phyloP scores from a whole-genome alignment of 305 asterid species.

The Salvia sclarea region DNA sequence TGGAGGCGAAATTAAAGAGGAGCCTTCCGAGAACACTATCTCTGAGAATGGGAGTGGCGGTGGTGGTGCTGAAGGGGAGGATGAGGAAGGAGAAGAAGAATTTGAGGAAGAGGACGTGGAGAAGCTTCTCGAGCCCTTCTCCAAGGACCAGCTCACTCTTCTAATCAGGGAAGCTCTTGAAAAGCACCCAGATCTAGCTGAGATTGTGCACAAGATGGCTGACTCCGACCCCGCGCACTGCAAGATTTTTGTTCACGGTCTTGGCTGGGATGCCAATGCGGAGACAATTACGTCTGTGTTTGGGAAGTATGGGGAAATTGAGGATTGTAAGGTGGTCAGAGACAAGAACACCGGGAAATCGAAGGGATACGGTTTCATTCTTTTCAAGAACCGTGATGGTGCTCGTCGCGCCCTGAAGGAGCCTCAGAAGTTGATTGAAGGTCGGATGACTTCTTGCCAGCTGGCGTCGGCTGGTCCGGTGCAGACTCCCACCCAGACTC shows the following conservation, averaged over 20 bases:
- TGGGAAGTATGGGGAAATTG: conserved; percentile 51
- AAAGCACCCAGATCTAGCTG: conserved; percentile 60
- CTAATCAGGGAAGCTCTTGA: conserved; percentile 64
- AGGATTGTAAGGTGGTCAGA: conserved; percentile 53
- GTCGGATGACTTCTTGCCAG: conserved; percentile 55
- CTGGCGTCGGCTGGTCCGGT: conserved; percentile 63
- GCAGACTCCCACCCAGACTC: conserved; percentile 43
- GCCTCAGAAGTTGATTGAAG: conserved; percentile 56
- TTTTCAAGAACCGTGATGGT: conserved; percentile 46
- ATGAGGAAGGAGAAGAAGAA: conserved; percentile 45
- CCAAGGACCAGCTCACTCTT: conserved; percentile 66
- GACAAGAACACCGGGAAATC: conserved; percentile 54
- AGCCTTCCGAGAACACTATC: conserved; percentile 30
- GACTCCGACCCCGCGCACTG: conserved; percentile 60
- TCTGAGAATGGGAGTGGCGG: conserved; percentile 49
- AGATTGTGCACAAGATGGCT: conserved; percentile 57
- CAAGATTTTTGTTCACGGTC: conserved; percentile 57
- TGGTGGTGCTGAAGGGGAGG: conserved; percentile 32
- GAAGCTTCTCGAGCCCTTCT: conserved; percentile 80
- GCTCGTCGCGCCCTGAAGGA: conserved; percentile 51
- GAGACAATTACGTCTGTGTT: conserved; percentile 47
- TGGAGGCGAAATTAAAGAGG: conserved; percentile 27
- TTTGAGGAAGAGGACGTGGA: conserved; percentile 75
- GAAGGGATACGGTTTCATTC: conserved; percentile 55
- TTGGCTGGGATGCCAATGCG: conserved; percentile 55